Conservation (phyloP, 1,284 basidiomycete species). For the Dichomitus squalens region DNA sequence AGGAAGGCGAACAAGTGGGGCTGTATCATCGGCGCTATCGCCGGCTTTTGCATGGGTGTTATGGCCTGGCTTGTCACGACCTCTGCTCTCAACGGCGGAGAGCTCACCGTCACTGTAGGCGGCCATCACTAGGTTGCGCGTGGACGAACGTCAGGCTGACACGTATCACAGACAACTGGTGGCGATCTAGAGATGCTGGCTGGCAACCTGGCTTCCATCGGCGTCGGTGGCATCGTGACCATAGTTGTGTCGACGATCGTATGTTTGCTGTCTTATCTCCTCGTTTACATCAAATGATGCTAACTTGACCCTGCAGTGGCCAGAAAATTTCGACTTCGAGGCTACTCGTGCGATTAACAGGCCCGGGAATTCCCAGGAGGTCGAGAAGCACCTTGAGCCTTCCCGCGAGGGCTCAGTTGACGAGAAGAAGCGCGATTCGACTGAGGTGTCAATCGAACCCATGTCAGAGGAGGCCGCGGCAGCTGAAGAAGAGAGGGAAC, state of each 20-base stretch:
- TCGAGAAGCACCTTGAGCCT: conserved; percentile 8
- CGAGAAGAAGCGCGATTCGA: conserved; percentile 36
- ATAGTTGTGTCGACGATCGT: conserved; percentile 64
- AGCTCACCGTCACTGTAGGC: conserved; percentile 73
- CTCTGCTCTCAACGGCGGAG: conserved; percentile 63
- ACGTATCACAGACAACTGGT: conserved; percentile 40
- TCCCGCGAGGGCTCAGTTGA: conserved; percentile 25
- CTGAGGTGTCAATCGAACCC: conserved; percentile 32
- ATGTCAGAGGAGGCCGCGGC: conserved; percentile 39
- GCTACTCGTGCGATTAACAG: conserved; percentile 77
- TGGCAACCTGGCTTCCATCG: conserved; percentile 87
- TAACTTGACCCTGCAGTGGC: conserved; percentile 51
- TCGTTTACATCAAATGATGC: neutral
- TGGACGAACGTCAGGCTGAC: neutral
- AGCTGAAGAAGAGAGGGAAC: conserved; percentile 51
- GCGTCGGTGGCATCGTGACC: conserved; percentile 79
- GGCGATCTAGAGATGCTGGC: conserved; percentile 85
- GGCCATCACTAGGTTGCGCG: neutral
- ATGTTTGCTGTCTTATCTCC: conserved; percentile 22
- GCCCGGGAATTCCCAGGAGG: conserved; percentile 30
- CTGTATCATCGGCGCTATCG: conserved; percentile 71
- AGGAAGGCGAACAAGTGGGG: conserved; percentile 83
- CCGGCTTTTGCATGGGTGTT: conserved; percentile 74
- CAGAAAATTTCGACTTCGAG: conserved; percentile 81
- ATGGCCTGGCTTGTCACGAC: conserved; percentile 88